Evolutionary conservation across 495 filamentous ascomycete species (phyloP), one percentile per base, ranked within the genome.

Genomic region (Stereocaulon alpinum): DNA sequence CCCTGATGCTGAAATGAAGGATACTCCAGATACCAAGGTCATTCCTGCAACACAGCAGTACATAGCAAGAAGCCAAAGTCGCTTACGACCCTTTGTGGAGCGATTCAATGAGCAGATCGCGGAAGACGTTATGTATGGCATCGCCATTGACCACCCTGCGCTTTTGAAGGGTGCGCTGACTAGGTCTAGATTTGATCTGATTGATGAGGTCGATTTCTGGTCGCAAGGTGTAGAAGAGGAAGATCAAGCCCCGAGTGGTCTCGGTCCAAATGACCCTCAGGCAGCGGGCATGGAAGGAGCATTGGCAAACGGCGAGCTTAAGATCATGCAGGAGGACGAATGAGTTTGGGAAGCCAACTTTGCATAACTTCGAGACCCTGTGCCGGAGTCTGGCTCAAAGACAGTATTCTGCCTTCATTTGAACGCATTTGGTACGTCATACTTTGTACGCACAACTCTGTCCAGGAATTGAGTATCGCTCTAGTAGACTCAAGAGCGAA

Each of bases 71-170:
- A 71, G 54, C 63, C 69, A 18, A 40, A 61, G 57, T 32, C 40
- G 52, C 40, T 52, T 88, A 3, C 74, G 77, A 37, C 73, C 87
- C 1, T 77, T 95, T 24, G 77, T 82, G 6, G 91, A 95, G 58
- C 79, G 93, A 12, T 97, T 89, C 71, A 80, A 88, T 65, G 93
- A 97, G 69, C 91, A 96, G 74, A 92, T 97, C 62, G 91, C 86
- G 4, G 94, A 99, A 72, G 94, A 97, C 68, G 79, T 96, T 9
- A 75, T 91, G 41, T 95, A 89, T 64, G 92, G 96, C 70, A 78
- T 97, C 40, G 77, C 95, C 17, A 5, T 50, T 2, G 12, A 11
- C 18, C 11, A 12, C 34, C 34, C 4, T 37, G 9, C 12, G 9
- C 3, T 37, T 0, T 37, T 37, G 34, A 12, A 37, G 34, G 34